Base-by-base conservation (phyloP, 805 yeast species). In the Jamesozyma spencerorum region DNA sequence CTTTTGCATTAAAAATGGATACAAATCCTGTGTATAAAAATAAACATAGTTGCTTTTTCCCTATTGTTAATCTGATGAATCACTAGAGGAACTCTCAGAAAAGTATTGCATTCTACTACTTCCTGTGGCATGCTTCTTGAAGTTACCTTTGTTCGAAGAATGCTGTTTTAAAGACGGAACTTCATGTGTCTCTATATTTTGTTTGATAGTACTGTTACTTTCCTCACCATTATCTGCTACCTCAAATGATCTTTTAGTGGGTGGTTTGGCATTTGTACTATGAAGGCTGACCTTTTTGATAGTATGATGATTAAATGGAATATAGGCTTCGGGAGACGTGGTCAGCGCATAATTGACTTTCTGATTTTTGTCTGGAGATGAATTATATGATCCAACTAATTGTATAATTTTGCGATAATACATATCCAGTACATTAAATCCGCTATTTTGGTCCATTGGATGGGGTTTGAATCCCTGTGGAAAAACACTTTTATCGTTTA, bases 381-480 rank as follows among this genome's bases (percentile, higher is more conserved):
- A 43, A 29, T 49, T 50, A 31, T 44, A 57, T 18, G 47, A 58
- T 2, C 81, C 81, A 4, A 74, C 74, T 17, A 75, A 47, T 18
- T 62, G 62, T 10, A 75, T 63, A 69, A 75, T 73, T 45, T 70
- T 68, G 28, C 56, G 58, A 43, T 75, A 76, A 44, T 74, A 75
- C 35, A 68, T 49, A 36, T 70, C 69, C 31, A 76, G 47, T 7
- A 74, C 66, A 39, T 68, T 70, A 38, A 60, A 64, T 0, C 66
- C 62, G 32, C 62, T 55, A 36, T 49, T 47, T 37, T 34, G 13
- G 18, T 44, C 53, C 42, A 42, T 47, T 4, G 38, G 7, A 38
- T 40, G 18, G 31, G 43, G 26, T 40, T 37, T 28, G 12, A 38
- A 19, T 27, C 28, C 18, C 18, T 24, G 14, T 17, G 39, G 18